Evolutionary conservation across 2,329 filamentous ascomycete genomes (phyloP).

Genomic region (Penicillium palitans): DNA sequence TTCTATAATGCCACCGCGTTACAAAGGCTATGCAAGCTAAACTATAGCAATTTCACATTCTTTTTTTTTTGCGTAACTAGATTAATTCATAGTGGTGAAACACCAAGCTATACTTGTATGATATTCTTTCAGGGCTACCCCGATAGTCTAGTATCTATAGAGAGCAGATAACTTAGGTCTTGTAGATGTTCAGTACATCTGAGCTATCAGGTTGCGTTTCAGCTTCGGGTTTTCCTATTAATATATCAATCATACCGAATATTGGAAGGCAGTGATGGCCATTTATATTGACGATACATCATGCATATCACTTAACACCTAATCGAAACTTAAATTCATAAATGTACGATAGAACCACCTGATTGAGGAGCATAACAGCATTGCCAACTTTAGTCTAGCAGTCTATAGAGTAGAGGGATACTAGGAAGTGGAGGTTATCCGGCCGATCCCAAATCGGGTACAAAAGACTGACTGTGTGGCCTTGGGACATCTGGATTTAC

Average conservation of each 20-base stretch:
- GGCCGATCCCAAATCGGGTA: not conserved
- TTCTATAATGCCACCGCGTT: fast-evolving
- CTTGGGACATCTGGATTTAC: not conserved
- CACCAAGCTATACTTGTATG: not conserved
- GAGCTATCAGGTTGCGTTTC: not conserved
- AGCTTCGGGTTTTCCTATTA: not conserved
- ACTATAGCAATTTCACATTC: not conserved
- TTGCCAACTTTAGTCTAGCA: not conserved
- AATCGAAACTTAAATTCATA: not conserved
- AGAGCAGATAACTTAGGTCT: no score
- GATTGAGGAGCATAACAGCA: not conserved
- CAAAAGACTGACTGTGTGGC: not conserved
- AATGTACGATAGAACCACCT: no score
- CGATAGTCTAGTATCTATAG: not conserved
- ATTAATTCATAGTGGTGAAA: not conserved
- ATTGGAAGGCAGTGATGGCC: not conserved
- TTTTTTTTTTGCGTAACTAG: not conserved
- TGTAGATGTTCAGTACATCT: not conserved
- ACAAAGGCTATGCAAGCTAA: no score
- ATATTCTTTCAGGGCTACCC: not conserved
- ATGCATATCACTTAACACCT: not conserved
- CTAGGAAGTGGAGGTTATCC: slow-evolving; percentile 1
- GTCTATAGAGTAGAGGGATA: not conserved
- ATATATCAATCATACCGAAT: not conserved
- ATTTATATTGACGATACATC: not conserved